Percentiles rank a stretch among this genome's conserved stretches.
These are phyloP conservation scores for Penicillium aurantiogriseum DNA, from an alignment of 2,329 filamentous ascomycete genomes.

Conservation along the genomic window DNA sequence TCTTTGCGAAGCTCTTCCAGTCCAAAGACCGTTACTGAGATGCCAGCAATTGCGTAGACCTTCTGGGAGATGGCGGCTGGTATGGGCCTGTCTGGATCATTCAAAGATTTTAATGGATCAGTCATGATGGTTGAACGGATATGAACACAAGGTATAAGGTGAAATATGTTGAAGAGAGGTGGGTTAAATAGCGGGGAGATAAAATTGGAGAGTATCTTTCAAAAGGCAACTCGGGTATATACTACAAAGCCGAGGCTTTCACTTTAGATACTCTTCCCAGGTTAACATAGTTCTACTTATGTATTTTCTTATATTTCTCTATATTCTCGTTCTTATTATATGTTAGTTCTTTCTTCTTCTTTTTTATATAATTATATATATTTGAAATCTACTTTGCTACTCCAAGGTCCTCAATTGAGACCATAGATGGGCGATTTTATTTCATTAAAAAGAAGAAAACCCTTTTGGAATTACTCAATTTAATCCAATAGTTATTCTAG, in stretches of 20 bases:
- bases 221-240: slow-evolving; percentile 18
- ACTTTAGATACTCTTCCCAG: neutral
- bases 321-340: neutral
- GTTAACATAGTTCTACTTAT: neutral
- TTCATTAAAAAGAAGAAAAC: neutral
- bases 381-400: neutral
- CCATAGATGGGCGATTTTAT: neutral
- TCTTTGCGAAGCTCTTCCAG: slow-evolving; percentile 67
- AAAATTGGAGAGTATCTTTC: neutral
- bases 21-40: slow-evolving; percentile 77
- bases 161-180: neutral
- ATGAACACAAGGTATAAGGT: neutral
- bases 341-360: neutral
- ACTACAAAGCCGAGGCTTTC: slow-evolving; percentile 12
- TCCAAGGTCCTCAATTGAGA: neutral
- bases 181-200: slow-evolving; percentile 5
- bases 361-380: neutral
- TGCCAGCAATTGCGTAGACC: slow-evolving; percentile 71
- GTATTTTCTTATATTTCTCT: neutral
- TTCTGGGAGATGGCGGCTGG: slow-evolving; percentile 57
- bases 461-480: neutral
- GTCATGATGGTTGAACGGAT: slow-evolving; percentile 28
- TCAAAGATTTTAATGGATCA: slow-evolving; percentile 37
- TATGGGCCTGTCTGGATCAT: slow-evolving; percentile 27
- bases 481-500: neutral